Evolutionary conservation across 345 rosid genomes (phyloP), one percentile per base, ranked within the genome.

Genomic region (Citrus australasica): DNA sequence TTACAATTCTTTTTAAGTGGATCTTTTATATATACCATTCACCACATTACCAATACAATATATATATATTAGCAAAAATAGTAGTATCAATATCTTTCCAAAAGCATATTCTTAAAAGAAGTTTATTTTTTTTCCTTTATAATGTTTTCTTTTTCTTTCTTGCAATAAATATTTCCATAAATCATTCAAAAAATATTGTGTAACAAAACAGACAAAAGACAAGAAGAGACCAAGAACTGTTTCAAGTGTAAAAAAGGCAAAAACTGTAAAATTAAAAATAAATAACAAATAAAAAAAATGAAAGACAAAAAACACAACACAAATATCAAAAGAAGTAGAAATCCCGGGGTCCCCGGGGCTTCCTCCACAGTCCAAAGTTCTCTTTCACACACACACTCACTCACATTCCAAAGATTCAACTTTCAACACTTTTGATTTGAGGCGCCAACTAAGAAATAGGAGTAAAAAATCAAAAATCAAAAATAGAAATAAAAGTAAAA

Each of bases 371-470:
- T 35, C 48, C 42, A 21, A 19, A 9, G 17, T 19, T 24, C 22
- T 53, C 5, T 30, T 30, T 6, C 19, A 13, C 27, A 51, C 61
- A 28, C 58, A 1, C n/a, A 4, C 21, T 9, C 71, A 38, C 14
- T 63, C 30, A 32, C 13, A 67, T 24, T 10, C 9, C 30, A 21
- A 56, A 33, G 48, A 74, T 69, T 80, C 59, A 27, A 58, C 72
- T 48, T 84, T 71, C 75, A 65, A 84, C 64, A 56, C 1, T 60
- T 79, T 79, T 71, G 62, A 51, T 48, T 70, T 77, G 81, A 78
- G 80, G 87, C 83, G 85, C 87, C 82, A 85, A 82, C 76, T 32
- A 28, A 25, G 5, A 69, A 69, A 40, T 1, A 4, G 2, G 7
- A 38, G 38, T 22, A 5, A 16, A 13, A 22, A 13, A 3, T 10